Evolutionary conservation across 257 asterid species (phyloP).

Genomic region (Asclepias syriaca): DNA sequence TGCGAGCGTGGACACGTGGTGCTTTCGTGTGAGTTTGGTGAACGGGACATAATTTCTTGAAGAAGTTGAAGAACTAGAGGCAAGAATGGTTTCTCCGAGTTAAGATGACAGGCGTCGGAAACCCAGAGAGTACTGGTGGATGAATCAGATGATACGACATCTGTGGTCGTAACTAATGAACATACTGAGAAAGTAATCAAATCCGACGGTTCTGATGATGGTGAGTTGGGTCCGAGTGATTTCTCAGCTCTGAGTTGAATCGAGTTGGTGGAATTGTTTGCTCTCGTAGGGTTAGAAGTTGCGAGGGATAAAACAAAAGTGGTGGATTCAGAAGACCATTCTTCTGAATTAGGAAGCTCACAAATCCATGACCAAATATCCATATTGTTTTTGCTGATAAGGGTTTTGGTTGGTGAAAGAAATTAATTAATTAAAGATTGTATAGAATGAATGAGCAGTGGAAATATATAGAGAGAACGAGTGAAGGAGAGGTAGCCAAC

Average conservation of each 20-base stretch:
- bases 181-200: slow-evolving; percentile 40
- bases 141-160: slow-evolving; percentile 3
- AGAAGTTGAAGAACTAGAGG: slow-evolving; percentile 71
- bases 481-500: slow-evolving; percentile 52
- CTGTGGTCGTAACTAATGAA: slow-evolving; percentile 16
- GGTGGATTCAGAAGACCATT: slow-evolving; percentile 9
- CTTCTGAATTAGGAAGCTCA: slow-evolving; percentile 41
- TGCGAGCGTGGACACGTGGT: slow-evolving; percentile 64
- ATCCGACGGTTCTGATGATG: slow-evolving; percentile 18
- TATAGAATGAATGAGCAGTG: neutral
- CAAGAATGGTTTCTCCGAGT: slow-evolving; percentile 60
- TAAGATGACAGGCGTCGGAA: slow-evolving; percentile 51
- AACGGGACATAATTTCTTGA: slow-evolving; percentile 55
- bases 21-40: slow-evolving; percentile 65
- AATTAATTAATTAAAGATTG: neutral
- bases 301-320: slow-evolving; percentile 46
- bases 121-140: slow-evolving; percentile 36
- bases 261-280: slow-evolving; percentile 17
- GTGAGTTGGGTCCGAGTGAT: slow-evolving; percentile 19
- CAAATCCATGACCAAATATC: slow-evolving; percentile 90
- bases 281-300: slow-evolving; percentile 12
- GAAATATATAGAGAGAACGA: slow-evolving; percentile 35
- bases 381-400: slow-evolving; percentile 26
- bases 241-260: slow-evolving; percentile 52
- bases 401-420: neutral